Percentiles rank a stretch among this genome's conserved stretches.
Conservation (phyloP, 1,284 basidiomycete species). For the Fomitopsis pinicola region DNA sequence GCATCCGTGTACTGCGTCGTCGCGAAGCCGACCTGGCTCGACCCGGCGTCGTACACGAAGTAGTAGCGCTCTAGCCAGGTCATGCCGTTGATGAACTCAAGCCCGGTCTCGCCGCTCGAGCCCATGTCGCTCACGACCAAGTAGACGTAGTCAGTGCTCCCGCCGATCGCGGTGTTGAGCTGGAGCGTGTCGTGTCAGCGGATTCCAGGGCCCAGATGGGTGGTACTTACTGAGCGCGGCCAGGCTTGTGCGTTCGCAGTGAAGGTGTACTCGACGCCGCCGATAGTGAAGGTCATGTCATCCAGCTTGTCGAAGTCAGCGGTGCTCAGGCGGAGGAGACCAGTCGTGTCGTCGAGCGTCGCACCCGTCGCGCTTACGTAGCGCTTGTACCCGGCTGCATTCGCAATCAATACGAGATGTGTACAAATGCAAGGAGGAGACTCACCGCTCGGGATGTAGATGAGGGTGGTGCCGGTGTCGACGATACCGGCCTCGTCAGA, state of each 20-base stretch:
- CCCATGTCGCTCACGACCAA: slow-evolving; percentile 25
- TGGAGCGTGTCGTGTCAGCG: slow-evolving; percentile 5
- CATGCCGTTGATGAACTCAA: slow-evolving; percentile 26
- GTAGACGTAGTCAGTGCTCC: slow-evolving; percentile 22
- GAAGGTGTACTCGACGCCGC: slow-evolving; percentile 26
- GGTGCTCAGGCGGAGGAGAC: slow-evolving; percentile 35
- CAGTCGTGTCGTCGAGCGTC: slow-evolving; percentile 29
- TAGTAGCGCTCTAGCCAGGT: slow-evolving; percentile 26
- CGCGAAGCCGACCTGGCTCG: slow-evolving; percentile 40
- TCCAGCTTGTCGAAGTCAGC: slow-evolving; percentile 34
- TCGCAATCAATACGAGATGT: background rate
- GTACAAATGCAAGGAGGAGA: background rate
- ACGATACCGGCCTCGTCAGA: slow-evolving; percentile 21
- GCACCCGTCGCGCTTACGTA: slow-evolving; percentile 21
- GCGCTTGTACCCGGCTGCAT: slow-evolving; percentile 5
- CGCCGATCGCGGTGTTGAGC: slow-evolving; percentile 27
- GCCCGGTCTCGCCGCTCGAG: slow-evolving; percentile 18
- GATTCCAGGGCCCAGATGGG: background rate
- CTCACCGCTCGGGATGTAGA: slow-evolving; percentile 33
- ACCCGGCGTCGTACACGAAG: slow-evolving; percentile 25
- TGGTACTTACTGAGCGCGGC: slow-evolving; percentile 18
- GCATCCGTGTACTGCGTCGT: slow-evolving; percentile 36
- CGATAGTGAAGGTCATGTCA: slow-evolving; percentile 39
- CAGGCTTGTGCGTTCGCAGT: slow-evolving; percentile 25
- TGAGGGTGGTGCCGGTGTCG: slow-evolving; percentile 26